phyloP scores from a whole-genome alignment of 192 early-diverging fungal species.

The Podila epigama region DNA sequence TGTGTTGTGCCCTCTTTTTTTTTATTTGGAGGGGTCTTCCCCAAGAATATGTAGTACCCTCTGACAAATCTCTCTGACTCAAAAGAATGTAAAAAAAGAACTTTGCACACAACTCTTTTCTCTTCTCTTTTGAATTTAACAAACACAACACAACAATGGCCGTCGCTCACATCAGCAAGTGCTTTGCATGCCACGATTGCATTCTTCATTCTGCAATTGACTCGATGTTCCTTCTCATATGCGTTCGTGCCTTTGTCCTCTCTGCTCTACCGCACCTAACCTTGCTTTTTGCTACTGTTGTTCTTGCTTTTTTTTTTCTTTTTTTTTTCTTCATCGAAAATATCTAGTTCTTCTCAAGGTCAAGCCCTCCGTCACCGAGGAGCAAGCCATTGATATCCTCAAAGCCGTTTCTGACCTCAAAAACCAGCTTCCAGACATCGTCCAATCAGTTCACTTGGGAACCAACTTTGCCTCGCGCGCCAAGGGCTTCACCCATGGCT shows the following conservation, averaged over 20 bases:
- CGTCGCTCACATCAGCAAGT: slow-evolving; percentile 17
- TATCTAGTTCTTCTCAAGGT: slow-evolving; percentile 26
- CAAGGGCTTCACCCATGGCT: slow-evolving; percentile 42
- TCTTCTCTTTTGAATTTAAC: too few relatives aligned
- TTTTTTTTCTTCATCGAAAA: neutral
- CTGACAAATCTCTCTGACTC: too few relatives aligned
- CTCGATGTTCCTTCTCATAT: neutral
- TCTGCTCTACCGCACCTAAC: too few relatives aligned
- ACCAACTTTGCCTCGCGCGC: slow-evolving; percentile 27
- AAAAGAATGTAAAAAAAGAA: too few relatives aligned
- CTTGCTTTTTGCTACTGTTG: too few relatives aligned
- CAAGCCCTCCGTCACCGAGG: slow-evolving; percentile 23
- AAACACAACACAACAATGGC: slow-evolving; percentile 16
- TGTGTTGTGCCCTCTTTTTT: too few relatives aligned
- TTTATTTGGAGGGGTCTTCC: too few relatives aligned
- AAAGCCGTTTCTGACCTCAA: slow-evolving; percentile 30
- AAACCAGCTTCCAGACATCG: slow-evolving; percentile 17
- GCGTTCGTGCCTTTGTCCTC: too few relatives aligned
- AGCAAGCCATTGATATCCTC: slow-evolving; percentile 32
- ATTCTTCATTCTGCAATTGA: neutral
- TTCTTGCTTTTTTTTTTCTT: too few relatives aligned
- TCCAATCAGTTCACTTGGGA: slow-evolving; percentile 44
- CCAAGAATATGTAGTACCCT: too few relatives aligned
- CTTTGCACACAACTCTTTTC: too few relatives aligned
- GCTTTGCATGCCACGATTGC: too few relatives aligned